These are phyloP conservation scores for Rubroshorea leprosula DNA, from an alignment of 345 rosid species.

Conservation along the genomic window DNA sequence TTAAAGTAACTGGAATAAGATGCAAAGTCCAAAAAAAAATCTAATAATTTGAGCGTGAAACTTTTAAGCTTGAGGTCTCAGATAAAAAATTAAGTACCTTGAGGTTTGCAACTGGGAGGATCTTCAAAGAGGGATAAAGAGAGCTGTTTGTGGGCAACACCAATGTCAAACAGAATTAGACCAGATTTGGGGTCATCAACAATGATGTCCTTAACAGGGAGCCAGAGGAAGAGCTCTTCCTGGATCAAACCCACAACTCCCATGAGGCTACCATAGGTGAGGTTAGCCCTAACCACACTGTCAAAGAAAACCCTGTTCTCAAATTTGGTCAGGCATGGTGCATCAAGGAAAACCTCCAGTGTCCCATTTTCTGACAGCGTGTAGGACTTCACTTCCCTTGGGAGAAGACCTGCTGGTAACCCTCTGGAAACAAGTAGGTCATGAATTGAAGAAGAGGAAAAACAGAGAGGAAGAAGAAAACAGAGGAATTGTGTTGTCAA, in stretches of 20 bases:
- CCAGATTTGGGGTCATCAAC: slow-evolving; percentile 79
- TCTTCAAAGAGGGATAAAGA: slow-evolving; percentile 80
- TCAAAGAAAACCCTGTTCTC: slow-evolving; percentile 67
- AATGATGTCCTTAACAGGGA: slow-evolving; percentile 71
- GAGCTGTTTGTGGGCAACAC: slow-evolving; percentile 75
- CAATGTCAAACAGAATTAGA: slow-evolving; percentile 83
- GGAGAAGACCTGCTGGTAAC: slow-evolving; percentile 76
- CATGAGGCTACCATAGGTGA: slow-evolving; percentile 62
- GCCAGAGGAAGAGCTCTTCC: slow-evolving; percentile 84
- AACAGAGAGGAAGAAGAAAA: slow-evolving; percentile 14
- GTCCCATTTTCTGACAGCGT: slow-evolving; percentile 48
- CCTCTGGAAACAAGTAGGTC: slow-evolving; percentile 75
- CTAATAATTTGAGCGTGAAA: too few species aligned
- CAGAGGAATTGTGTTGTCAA: slow-evolving; percentile 11
- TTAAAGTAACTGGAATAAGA: background rate
- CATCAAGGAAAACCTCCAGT: slow-evolving; percentile 67
- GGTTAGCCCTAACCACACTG: slow-evolving; percentile 68
- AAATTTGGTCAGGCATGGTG: slow-evolving; percentile 66
- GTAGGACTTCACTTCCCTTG: slow-evolving; percentile 70
- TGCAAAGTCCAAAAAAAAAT: too few species aligned
- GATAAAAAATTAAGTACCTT: slow-evolving; percentile 26
- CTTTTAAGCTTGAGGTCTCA: too few species aligned
- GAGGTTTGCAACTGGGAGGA: slow-evolving; percentile 70
- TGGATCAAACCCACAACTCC: slow-evolving; percentile 76
- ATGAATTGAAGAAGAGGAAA: slow-evolving; percentile 39